Evolutionary conservation across 1,284 basidiomycete genomes (phyloP).

Genomic region (Xerocomus amazonicus): DNA sequence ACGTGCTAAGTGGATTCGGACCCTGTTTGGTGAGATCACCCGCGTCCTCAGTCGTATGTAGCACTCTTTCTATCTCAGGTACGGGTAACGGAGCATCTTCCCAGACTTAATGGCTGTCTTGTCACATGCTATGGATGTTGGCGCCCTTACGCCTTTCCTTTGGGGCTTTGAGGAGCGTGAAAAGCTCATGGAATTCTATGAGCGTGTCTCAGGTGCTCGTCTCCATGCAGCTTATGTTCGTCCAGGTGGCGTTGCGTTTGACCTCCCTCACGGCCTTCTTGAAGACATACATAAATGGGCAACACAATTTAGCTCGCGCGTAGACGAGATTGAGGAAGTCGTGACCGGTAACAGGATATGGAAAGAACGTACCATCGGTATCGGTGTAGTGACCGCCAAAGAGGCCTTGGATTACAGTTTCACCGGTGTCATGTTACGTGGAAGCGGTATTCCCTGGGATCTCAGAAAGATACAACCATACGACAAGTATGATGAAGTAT

Average conservation of each 20-base stretch:
- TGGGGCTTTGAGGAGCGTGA: conserved; percentile 99
- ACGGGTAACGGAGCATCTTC: conserved; percentile 1
- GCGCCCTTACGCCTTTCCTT: conserved; percentile 96
- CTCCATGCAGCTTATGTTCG: conserved; percentile 98
- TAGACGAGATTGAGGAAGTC: conserved; percentile 98
- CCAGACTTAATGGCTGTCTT: conserved; percentile 95
- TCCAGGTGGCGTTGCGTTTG: conserved; percentile 97
- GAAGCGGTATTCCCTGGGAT: conserved; percentile 95
- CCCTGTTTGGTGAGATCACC: conserved; percentile 96
- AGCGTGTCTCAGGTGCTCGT: conserved; percentile 96
- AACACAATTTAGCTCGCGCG: conserved; percentile 86
- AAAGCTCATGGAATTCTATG: conserved; percentile 99
- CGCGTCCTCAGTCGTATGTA: conserved; percentile 87
- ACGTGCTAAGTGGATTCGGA: conserved; percentile 98
- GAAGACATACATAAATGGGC: conserved; percentile 99
- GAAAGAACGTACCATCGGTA: conserved; percentile 91
- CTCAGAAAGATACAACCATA: conserved; percentile 90
- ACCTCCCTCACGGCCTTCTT: conserved; percentile 92
- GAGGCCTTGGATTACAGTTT: conserved; percentile 93
- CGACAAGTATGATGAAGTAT: conserved; percentile 92
- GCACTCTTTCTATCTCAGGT: not conserved
- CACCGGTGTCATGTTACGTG: conserved; percentile 96
- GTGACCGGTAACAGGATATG: conserved; percentile 98
- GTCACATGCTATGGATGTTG: conserved; percentile 95
- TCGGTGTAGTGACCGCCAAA: conserved; percentile 90